Conservation (phyloP, 495 filamentous ascomycete species). For the Aspergillus indologenus region DNA sequence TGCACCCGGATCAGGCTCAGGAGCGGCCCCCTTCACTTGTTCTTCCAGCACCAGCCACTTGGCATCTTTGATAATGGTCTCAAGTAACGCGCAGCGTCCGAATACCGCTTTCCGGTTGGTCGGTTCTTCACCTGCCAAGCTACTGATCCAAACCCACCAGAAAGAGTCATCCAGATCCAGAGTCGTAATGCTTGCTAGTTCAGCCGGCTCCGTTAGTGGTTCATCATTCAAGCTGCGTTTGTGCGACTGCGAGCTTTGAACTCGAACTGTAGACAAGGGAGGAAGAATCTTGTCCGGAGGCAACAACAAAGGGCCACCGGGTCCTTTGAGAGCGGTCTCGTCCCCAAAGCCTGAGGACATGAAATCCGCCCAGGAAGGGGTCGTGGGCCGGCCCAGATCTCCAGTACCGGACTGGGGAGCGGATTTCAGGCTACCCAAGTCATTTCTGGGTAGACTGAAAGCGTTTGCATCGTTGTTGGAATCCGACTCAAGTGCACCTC, state of each 20-base stretch:
- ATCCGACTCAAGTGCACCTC: constrained; percentile 67
- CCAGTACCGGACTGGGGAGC: constrained; percentile 58
- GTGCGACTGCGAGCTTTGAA: constrained; percentile 87
- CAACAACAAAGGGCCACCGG: constrained; percentile 62
- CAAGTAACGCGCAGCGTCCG: constrained; percentile 87
- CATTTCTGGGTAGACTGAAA: constrained; percentile 30
- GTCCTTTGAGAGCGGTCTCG: constrained; percentile 51
- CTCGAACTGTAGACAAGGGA: constrained; percentile 67
- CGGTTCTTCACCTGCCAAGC: constrained; percentile 87
- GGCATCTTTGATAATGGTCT: constrained; percentile 76
- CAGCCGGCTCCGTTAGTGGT: constrained; percentile 75
- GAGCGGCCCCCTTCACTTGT: constrained; percentile 89
- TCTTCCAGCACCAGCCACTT: constrained; percentile 95
- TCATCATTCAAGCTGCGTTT: constrained; percentile 62
- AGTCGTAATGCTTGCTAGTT: constrained; percentile 84
- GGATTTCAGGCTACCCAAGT: constrained; percentile 46
- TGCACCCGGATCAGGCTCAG: constrained; percentile 76
- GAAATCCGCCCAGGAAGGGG: constrained; percentile 97
- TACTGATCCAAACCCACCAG: constrained; percentile 99
- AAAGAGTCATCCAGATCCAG: constrained; percentile 93
- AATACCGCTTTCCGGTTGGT: constrained; percentile 83
- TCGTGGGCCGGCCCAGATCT: constrained; percentile 79
- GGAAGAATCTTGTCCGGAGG: constrained; percentile 90
- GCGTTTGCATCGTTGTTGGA: constrained; percentile 55
- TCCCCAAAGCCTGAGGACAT: constrained; percentile 88